A percentile compares a stretch with the other conserved stretches of the same genome.
Evolutionary conservation across 129 eudicot genomes (phyloP).

Genomic region (Escallonia herrerae): DNA sequence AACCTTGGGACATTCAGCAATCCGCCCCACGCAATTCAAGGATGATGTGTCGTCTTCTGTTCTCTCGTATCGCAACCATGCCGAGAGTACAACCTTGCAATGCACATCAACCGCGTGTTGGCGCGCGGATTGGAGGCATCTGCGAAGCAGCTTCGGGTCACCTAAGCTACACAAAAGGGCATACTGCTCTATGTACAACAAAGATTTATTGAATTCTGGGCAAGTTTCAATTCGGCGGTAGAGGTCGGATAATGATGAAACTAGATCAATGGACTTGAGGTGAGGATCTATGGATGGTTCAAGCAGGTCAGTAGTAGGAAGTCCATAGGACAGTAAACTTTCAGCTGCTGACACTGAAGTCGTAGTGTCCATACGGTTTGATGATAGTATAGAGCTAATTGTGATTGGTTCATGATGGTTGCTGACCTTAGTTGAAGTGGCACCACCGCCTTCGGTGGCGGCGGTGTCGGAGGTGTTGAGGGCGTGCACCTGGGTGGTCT

Average conservation of each 20-base stretch:
- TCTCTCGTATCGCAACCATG: conserved; percentile 66
- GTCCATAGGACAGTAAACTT: conserved; percentile 35
- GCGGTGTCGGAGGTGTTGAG: conserved; percentile 15
- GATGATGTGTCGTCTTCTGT: conserved; percentile 57
- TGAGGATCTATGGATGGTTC: conserved; percentile 41
- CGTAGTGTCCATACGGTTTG: conserved; percentile 13
- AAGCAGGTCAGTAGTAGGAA: conserved; percentile 31
- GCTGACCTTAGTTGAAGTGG: background rate
- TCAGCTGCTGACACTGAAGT: conserved; percentile 10
- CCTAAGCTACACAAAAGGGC: conserved; percentile 41
- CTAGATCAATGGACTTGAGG: conserved; percentile 37
- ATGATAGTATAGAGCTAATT: conserved; percentile 41
- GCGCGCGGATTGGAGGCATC: conserved; percentile 57
- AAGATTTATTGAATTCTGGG: conserved; percentile 11
- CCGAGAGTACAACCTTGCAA: conserved; percentile 48
- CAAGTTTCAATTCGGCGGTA: conserved; percentile 23
- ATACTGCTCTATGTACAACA: conserved; percentile 45
- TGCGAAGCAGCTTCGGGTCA: conserved; percentile 50
- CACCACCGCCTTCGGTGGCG: no score
- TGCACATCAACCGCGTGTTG: conserved; percentile 48
- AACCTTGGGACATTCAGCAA: conserved; percentile 56
- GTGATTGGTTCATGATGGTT: conserved; percentile 8
- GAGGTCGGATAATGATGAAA: conserved; percentile 34
- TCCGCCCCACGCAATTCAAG: conserved; percentile 53
- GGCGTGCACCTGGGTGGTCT: conserved; percentile 69